A percentile compares a stretch with the other conserved stretches of the same genome.
Conservation (phyloP, 257 asterid species). For the Penstemon davidsonii region DNA sequence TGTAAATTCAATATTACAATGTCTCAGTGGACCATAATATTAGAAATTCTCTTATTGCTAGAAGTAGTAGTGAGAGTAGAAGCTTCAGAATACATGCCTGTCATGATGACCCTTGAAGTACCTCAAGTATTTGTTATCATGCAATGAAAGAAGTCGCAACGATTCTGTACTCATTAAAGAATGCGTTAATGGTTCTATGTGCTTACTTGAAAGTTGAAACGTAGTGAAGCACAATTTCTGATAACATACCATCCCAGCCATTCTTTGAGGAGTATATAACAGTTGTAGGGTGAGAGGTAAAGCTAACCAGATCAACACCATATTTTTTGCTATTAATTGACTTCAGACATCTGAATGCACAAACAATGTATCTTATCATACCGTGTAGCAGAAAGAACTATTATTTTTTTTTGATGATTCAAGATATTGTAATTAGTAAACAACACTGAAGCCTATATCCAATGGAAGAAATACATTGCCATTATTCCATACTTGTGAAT, state of each 20-base stretch:
- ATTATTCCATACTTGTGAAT: neutral
- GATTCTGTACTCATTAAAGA: conserved; percentile 68
- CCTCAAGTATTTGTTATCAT: conserved; percentile 95
- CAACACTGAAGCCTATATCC: conserved; percentile 1
- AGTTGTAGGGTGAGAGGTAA: conserved; percentile 94
- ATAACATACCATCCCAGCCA: conserved; percentile 95
- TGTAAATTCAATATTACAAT: conserved; percentile 37
- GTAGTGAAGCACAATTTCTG: conserved; percentile 3
- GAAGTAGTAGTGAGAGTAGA: conserved; percentile 9
- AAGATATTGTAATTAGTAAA: neutral
- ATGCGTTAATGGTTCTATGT: conserved; percentile 19
- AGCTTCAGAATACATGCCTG: conserved; percentile 53
- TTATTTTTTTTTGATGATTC: neutral
- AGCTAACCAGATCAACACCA: conserved; percentile 95
- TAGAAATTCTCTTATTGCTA: conserved; percentile 12
- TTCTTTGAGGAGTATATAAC: conserved; percentile 97
- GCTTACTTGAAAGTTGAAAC: conserved; percentile 26
- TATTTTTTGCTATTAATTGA: conserved; percentile 94
- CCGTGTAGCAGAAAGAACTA: conserved; percentile 14
- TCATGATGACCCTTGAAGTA: conserved; percentile 99
- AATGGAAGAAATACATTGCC: neutral
- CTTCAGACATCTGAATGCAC: conserved; percentile 75
- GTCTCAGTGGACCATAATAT: conserved; percentile 1
- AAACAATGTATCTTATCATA: conserved; percentile 29
- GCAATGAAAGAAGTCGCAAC: conserved; percentile 91